Conservation (phyloP, 2,329 filamentous ascomycete species). For the Fusarium citri region DNA sequence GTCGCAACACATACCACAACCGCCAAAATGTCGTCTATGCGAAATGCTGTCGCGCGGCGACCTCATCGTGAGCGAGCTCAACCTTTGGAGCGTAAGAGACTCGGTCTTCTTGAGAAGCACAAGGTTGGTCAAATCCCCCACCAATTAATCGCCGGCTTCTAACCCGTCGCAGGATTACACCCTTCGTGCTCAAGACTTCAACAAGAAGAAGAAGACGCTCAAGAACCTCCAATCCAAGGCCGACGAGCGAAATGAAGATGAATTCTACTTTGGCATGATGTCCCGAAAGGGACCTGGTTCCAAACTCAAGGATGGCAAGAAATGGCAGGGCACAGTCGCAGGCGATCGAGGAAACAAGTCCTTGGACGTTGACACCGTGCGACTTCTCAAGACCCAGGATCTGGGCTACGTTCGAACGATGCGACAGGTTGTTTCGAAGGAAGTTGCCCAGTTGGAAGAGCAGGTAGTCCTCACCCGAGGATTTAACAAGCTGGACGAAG, state of each 20-base stretch:
- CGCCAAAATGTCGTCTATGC: slow-evolving; percentile 66
- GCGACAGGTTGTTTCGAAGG: slow-evolving; percentile 69
- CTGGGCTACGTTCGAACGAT: slow-evolving; percentile 72
- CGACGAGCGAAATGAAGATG: slow-evolving; percentile 75
- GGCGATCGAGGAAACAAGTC: slow-evolving; percentile 68
- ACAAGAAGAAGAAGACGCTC: slow-evolving; percentile 71
- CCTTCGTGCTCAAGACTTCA: slow-evolving; percentile 73
- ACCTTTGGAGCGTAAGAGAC: slow-evolving; percentile 82
- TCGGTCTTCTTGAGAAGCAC: slow-evolving; percentile 95
- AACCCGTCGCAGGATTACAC: slow-evolving; percentile 66
- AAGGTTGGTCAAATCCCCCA: slow-evolving; percentile 66
- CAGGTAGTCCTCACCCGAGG: slow-evolving; percentile 59
- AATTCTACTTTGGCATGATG: slow-evolving; percentile 79
- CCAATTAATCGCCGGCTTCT: slow-evolving; percentile 13
- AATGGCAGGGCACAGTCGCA: slow-evolving; percentile 66
- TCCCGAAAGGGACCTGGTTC: slow-evolving; percentile 68
- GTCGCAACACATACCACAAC: background rate
- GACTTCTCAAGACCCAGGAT: slow-evolving; percentile 77
- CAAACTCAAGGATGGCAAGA: slow-evolving; percentile 60
- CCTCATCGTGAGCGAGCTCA: slow-evolving; percentile 93
- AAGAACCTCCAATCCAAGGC: slow-evolving; percentile 71
- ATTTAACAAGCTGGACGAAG: slow-evolving; percentile 53
- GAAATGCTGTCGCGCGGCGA: slow-evolving; percentile 78
- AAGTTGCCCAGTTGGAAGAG: slow-evolving; percentile 67
- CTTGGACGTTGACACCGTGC: slow-evolving; percentile 67